A percentile compares a stretch with the other conserved stretches of the same genome.
Evolutionary conservation across 306 rosid genomes (phyloP).

Genomic region (Pterocarpus macrocarpus): DNA sequence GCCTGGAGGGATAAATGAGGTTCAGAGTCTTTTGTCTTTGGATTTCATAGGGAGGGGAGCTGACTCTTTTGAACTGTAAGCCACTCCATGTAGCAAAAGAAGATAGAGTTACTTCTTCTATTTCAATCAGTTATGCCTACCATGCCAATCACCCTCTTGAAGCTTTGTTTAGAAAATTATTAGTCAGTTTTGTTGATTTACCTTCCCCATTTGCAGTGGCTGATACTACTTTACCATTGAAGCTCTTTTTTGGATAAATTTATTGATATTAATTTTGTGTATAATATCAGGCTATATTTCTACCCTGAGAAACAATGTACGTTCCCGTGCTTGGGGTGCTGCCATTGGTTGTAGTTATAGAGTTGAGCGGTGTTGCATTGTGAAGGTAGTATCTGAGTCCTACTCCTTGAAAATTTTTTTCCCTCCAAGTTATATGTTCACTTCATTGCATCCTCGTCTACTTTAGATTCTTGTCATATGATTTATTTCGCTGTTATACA

Average conservation of each 20-base stretch:
- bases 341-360: slow-evolving; percentile 95
- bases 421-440: slow-evolving; percentile 20
- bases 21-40: slow-evolving; percentile 16
- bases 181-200: slow-evolving; percentile 11
- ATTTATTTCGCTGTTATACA: slow-evolving; percentile 13
- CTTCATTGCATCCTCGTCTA: slow-evolving; percentile 31
- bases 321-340: slow-evolving; percentile 99
- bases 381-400: slow-evolving; percentile 70
- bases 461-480: slow-evolving; percentile 23
- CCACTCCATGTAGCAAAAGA: slow-evolving; percentile 22
- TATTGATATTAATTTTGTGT: slow-evolving; percentile 29
- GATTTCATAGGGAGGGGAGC: slow-evolving; percentile 1
- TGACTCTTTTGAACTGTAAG: neutral
- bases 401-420: neutral
- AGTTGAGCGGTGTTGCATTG: slow-evolving; percentile 92
- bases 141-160: slow-evolving; percentile 6
- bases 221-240: slow-evolving; percentile 29
- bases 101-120: slow-evolving; percentile 17
- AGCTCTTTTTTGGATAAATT: slow-evolving; percentile 39
- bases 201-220: slow-evolving; percentile 13
- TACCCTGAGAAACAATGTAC: slow-evolving; percentile 89
- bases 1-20: slow-evolving; percentile 16
- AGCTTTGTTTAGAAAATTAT: neutral
- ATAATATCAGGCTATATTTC: slow-evolving; percentile 80
- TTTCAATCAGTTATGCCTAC: neutral